phyloP scores from a whole-genome alignment of 176 grass and related monocot genomes.

The Oryza australiensis region DNA sequence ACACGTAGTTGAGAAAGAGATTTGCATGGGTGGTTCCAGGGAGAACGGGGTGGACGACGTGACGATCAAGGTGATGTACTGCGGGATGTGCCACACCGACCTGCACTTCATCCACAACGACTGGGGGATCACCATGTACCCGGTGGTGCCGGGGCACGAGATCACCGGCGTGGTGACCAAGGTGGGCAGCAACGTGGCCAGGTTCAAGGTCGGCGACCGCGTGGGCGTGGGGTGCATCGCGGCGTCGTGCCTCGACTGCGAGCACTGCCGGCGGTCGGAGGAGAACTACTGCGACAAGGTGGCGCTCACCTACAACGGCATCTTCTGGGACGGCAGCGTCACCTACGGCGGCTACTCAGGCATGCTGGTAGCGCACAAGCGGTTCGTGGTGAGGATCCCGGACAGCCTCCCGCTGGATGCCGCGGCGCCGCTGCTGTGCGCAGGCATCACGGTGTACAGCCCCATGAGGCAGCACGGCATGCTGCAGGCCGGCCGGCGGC shows the following conservation, averaged over 20 bases:
- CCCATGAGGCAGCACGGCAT: conserved; percentile 77
- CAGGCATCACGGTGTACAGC: conserved; percentile 72
- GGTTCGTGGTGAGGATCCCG: conserved; percentile 65
- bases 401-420: conserved; percentile 59
- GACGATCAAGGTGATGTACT: conserved; percentile 71
- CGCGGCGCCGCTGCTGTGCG: conserved; percentile 64
- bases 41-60: conserved; percentile 81
- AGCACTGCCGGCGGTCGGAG: conserved; percentile 64
- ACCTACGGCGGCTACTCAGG: conserved; percentile 89
- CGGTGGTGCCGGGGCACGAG: conserved; percentile 77
- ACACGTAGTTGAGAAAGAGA: background rate
- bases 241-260: conserved; percentile 68
- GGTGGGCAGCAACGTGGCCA: conserved; percentile 49
- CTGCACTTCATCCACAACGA: conserved; percentile 72
- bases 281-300: conserved; percentile 91
- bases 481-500: conserved; percentile 43
- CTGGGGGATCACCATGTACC: conserved; percentile 93
- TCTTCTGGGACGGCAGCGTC: conserved; percentile 84
- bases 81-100: conserved; percentile 94
- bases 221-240: conserved; percentile 84
- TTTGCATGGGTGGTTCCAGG: background rate
- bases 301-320: conserved; percentile 76
- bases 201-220: conserved; percentile 58
- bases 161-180: conserved; percentile 72
- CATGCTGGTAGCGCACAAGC: conserved; percentile 63